Evolutionary conservation across 2,329 filamentous ascomycete genomes (phyloP).

Genomic region (Paecilomyces formosus): DNA sequence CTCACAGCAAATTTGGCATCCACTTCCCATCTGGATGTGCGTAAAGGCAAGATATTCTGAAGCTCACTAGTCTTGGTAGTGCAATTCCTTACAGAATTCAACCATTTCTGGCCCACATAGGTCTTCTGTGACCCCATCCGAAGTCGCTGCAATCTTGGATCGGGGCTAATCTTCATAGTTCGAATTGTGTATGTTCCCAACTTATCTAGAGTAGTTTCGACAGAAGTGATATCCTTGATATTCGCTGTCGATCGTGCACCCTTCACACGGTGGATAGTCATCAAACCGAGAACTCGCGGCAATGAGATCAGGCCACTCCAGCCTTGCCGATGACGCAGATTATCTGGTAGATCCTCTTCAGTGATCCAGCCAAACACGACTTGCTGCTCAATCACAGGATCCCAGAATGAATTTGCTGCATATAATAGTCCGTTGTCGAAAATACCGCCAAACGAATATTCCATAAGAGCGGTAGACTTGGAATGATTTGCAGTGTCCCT

Average conservation of each 20-base stretch:
- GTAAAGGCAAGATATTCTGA: constrained; percentile 3
- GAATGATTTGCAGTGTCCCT: background rate
- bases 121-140: constrained; percentile 14
- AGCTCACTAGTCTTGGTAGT: background rate
- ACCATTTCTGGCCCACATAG: background rate
- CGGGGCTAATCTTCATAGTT: constrained; percentile 35
- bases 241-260: constrained; percentile 25
- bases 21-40: constrained; percentile 18
- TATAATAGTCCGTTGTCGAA: constrained; percentile 45
- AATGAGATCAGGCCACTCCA: constrained; percentile 46
- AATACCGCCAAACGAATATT: constrained; percentile 36
- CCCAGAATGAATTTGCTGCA: constrained; percentile 43
- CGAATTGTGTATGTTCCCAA: constrained; percentile 30
- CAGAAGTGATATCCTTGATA: constrained; percentile 35
- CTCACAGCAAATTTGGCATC: constrained; percentile 18
- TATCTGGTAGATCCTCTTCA: constrained; percentile 43
- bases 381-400: constrained; percentile 33
- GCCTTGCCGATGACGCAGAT: constrained; percentile 36
- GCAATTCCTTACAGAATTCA: background rate
- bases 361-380: constrained; percentile 46
- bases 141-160: constrained; percentile 18
- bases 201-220: constrained; percentile 22
- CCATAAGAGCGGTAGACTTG: constrained; percentile 14
- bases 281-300: constrained; percentile 38
- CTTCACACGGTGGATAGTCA: constrained; percentile 29